A percentile compares a stretch with the other conserved stretches of the same genome.
Evolutionary conservation across 805 yeast species (phyloP).

Genomic region (Candida ortonii): DNA sequence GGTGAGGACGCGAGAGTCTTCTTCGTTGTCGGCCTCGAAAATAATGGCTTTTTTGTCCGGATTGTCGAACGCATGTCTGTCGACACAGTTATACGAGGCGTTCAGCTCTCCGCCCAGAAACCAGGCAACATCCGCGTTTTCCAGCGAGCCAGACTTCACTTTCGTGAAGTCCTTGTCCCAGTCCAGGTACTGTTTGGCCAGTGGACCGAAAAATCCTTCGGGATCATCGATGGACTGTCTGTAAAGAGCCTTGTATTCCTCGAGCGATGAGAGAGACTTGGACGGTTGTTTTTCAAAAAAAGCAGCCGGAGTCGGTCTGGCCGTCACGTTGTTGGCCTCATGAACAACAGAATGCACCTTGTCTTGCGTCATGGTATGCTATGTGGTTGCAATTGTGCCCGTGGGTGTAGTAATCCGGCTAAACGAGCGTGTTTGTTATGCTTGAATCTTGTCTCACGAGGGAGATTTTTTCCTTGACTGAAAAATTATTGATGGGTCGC

Average conservation of each 20-base stretch:
- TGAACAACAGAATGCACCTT: constrained; percentile 49
- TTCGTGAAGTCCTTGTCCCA: constrained; percentile 80
- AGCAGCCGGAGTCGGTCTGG: constrained; percentile 51
- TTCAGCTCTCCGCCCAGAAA: constrained; percentile 89
- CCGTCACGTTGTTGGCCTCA: constrained; percentile 53
- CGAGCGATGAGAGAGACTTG: constrained; percentile 56
- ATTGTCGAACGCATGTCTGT: constrained; percentile 85
- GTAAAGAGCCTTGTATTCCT: constrained; percentile 69
- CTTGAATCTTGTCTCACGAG: not conserved
- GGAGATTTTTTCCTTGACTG: no score
- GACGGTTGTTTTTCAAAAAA: constrained; percentile 60
- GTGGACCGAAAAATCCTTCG: constrained; percentile 70
- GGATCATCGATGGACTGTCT: constrained; percentile 77
- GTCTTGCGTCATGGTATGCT: constrained; percentile 21
- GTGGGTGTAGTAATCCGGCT: constrained; percentile 6
- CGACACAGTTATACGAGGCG: constrained; percentile 92
- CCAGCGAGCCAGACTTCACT: constrained; percentile 62
- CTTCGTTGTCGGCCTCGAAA: constrained; percentile 92
- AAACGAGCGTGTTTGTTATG: not conserved
- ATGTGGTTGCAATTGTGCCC: constrained; percentile 4
- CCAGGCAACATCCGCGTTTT: constrained; percentile 86
- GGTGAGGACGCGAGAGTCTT: constrained; percentile 68
- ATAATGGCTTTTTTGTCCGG: constrained; percentile 84
- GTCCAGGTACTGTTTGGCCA: constrained; percentile 66
- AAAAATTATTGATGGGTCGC: no score